Conservation (phyloP, 352 stramenopile species). For the Phytophthora hybrid region DNA sequence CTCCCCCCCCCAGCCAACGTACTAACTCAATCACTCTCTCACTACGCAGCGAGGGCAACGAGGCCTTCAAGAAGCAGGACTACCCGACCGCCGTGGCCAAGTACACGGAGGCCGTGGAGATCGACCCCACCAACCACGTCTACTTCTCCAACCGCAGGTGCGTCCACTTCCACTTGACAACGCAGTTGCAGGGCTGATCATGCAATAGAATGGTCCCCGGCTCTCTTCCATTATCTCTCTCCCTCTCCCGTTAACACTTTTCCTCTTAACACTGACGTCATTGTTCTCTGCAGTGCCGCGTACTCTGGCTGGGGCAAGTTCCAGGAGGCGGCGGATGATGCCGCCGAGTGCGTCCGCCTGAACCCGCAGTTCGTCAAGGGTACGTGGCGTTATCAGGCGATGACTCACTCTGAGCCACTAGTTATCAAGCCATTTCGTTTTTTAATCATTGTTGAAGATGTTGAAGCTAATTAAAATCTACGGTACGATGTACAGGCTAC, state of each 20-base stretch:
- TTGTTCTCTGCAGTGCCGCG: slow-evolving; percentile 54
- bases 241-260: slow-evolving; percentile 3
- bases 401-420: slow-evolving; percentile 1
- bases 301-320: slow-evolving; percentile 73
- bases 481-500: slow-evolving; percentile 66
- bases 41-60: slow-evolving; percentile 90
- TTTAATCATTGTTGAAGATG: slow-evolving; percentile 15
- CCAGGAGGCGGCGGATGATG: slow-evolving; percentile 88
- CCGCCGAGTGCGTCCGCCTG: slow-evolving; percentile 89
- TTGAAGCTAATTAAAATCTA: slow-evolving; percentile 24
- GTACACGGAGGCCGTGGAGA: slow-evolving; percentile 93
- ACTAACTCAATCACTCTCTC: neutral
- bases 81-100: slow-evolving; percentile 91
- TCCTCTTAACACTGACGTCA: slow-evolving; percentile 11
- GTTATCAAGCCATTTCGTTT: slow-evolving; percentile 15
- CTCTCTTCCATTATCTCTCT: neutral
- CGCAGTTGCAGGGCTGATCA: neutral
- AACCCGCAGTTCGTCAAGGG: slow-evolving; percentile 96
- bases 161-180: neutral
- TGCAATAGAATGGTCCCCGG: neutral
- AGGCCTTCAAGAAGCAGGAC: slow-evolving; percentile 93
- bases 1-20: neutral
- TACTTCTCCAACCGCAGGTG: slow-evolving; percentile 95
- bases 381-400: slow-evolving; percentile 19
- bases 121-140: slow-evolving; percentile 91